These are phyloP conservation scores for Polygonum maritimum DNA, from an alignment of 148 eudicot species.

Conservation along the genomic window DNA sequence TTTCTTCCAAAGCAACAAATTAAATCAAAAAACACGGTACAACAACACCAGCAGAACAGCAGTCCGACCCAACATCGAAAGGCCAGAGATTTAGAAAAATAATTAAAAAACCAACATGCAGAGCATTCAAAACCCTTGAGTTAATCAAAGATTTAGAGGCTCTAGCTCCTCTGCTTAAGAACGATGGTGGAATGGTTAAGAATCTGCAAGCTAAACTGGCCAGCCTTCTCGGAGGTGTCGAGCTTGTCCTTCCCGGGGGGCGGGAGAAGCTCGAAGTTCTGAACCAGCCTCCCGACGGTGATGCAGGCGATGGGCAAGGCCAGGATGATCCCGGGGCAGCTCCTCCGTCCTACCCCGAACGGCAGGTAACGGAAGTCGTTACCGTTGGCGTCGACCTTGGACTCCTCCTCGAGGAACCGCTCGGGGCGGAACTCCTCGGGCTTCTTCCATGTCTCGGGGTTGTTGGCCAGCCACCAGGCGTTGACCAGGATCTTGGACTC, in stretches of 20 bases:
- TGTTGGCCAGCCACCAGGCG: conserved; percentile 75
- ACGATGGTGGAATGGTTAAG: conserved; percentile 44
- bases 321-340: conserved; percentile 67
- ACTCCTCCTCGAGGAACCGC: conserved; percentile 57
- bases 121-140: too few relatives aligned
- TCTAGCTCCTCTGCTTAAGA: not conserved
- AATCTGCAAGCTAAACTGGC: conserved; percentile 68
- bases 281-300: conserved; percentile 31
- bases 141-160: too few relatives aligned
- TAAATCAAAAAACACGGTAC: too few relatives aligned
- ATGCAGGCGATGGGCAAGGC: conserved; percentile 58
- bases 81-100: too few relatives aligned
- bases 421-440: conserved; percentile 54
- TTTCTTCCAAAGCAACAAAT: too few relatives aligned
- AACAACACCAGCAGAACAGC: too few relatives aligned
- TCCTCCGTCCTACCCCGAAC: conserved; percentile 65
- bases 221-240: conserved; percentile 48
- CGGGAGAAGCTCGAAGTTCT: conserved; percentile 37
- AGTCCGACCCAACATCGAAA: too few relatives aligned
- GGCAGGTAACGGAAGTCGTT: conserved; percentile 56
- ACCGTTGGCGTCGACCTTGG: conserved; percentile 36
- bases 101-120: too few relatives aligned
- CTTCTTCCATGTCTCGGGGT: conserved; percentile 52
- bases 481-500: conserved; percentile 60
- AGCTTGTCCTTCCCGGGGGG: conserved; percentile 35